A percentile compares a stretch with the other conserved stretches of the same genome.
These are phyloP conservation scores for Crepidotus sp. DNA, from an alignment of 1,284 basidiomycete species.

Conservation along the genomic window DNA sequence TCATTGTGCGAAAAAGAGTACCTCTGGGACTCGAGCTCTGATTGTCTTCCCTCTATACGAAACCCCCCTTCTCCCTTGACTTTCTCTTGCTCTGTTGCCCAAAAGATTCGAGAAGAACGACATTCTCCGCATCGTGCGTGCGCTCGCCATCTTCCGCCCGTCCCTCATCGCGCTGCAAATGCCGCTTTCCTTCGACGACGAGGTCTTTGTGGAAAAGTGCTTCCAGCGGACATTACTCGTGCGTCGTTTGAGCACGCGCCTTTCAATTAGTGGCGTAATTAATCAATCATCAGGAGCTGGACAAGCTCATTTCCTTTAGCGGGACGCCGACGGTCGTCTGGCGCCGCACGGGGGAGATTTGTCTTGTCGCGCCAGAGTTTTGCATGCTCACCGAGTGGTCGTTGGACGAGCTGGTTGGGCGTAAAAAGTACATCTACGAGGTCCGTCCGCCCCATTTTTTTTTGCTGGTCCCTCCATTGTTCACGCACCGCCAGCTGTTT, in stretches of 20 bases:
- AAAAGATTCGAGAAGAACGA: conserved; percentile 92
- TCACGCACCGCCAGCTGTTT: conserved; percentile 50
- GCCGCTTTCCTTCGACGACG: conserved; percentile 88
- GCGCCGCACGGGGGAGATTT: conserved; percentile 96
- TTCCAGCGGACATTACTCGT: conserved; percentile 91
- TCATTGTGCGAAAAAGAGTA: conserved; percentile 28
- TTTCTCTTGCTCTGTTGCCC: conserved; percentile 9
- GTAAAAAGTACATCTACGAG: conserved; percentile 86
- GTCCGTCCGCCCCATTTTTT: conserved; percentile 29
- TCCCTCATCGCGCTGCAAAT: conserved; percentile 95
- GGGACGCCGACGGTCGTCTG: conserved; percentile 99
- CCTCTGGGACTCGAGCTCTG: conserved; percentile 35
- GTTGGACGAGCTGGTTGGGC: conserved; percentile 72
- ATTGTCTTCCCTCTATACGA: conserved; percentile 25
- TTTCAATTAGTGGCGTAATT: neutral
- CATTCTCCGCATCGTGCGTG: conserved; percentile 88
- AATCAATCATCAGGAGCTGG: conserved; percentile 62
- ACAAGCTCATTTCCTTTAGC: conserved; percentile 94
- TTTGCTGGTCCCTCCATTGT: conserved; percentile 17
- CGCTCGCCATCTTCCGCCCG: conserved; percentile 90
- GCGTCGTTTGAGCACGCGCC: conserved; percentile 25
- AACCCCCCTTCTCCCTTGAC: conserved; percentile 4
- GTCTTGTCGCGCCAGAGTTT: conserved; percentile 93
- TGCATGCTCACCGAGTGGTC: conserved; percentile 89
- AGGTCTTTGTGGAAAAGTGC: conserved; percentile 91